These are phyloP conservation scores for Cladosporium phlei DNA, from an alignment of 2,329 filamentous ascomycete genomes.

Conservation along the genomic window DNA sequence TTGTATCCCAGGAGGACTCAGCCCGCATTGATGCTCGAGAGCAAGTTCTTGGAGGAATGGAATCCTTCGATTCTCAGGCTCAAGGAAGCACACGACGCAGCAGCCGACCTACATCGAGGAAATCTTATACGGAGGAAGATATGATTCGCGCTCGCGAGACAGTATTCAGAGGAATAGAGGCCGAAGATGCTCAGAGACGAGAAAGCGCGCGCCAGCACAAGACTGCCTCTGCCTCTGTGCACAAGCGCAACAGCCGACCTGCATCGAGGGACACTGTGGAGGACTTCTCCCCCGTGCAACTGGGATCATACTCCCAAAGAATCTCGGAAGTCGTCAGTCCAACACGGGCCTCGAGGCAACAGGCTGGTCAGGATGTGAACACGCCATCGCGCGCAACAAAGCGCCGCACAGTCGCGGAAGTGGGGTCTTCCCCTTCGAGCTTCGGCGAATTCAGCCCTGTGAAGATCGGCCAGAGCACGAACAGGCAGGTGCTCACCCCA, in stretches of 20 bases:
- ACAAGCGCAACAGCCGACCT: neutral
- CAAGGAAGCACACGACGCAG: too few relatives aligned
- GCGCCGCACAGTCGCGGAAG: constrained; percentile 14
- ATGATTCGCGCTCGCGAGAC: too few relatives aligned
- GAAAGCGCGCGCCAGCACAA: too few relatives aligned
- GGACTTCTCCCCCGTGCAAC: constrained; percentile 3
- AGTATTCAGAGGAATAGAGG: too few relatives aligned
- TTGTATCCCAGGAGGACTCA: too few relatives aligned
- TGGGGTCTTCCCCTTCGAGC: constrained; percentile 14
- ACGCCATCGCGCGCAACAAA: neutral
- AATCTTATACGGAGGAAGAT: too few relatives aligned
- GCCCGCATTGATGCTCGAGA: too few relatives aligned
- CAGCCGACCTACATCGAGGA: too few relatives aligned
- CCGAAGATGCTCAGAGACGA: neutral
- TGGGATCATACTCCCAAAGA: neutral
- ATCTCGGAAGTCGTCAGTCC: neutral
- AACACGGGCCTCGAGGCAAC: too few relatives aligned
- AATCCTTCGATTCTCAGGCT: too few relatives aligned
- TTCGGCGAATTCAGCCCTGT: neutral
- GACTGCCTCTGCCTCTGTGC: too few relatives aligned
- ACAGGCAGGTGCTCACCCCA: neutral
- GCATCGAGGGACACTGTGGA: constrained; percentile 1
- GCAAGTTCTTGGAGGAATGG: too few relatives aligned
- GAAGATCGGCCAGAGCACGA: constrained; percentile 1
- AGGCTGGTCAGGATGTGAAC: neutral